Evolutionary conservation across 2,329 filamentous ascomycete species (phyloP).

Genomic region (Fusarium cicatricum): DNA sequence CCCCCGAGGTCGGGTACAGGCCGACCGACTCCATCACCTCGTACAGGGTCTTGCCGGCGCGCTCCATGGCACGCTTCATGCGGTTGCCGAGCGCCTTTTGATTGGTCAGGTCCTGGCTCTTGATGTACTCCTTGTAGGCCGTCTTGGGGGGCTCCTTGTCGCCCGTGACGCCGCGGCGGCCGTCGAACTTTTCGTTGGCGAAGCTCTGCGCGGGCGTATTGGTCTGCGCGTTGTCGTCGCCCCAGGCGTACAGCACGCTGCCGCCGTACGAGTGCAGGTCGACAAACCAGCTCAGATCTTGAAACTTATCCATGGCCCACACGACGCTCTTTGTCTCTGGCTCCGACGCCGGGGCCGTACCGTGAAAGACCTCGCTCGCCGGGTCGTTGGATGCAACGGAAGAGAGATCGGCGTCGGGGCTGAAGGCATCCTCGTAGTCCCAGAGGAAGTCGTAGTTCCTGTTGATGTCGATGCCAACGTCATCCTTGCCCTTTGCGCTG

Average conservation of each 20-base stretch:
- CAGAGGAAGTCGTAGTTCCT: constrained; percentile 67
- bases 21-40: constrained; percentile 49
- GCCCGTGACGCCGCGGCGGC: constrained; percentile 56
- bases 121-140: constrained; percentile 57
- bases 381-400: constrained; percentile 52
- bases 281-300: constrained; percentile 63
- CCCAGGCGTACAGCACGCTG: constrained; percentile 64
- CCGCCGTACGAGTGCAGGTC: constrained; percentile 65
- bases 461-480: constrained; percentile 61
- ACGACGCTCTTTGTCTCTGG: constrained; percentile 63
- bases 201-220: constrained; percentile 58
- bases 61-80: constrained; percentile 52
- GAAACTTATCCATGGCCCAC: constrained; percentile 59
- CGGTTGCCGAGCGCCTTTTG: constrained; percentile 45
- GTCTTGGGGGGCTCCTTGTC: constrained; percentile 44
- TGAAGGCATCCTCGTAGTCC: constrained; percentile 58
- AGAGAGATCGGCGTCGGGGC: constrained; percentile 46
- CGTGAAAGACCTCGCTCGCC: constrained; percentile 58
- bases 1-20: constrained; percentile 57
- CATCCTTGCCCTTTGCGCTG: constrained; percentile 44
- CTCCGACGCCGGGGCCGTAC: constrained; percentile 61
- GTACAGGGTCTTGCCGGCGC: constrained; percentile 50
- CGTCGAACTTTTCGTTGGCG: constrained; percentile 60
- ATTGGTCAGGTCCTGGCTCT: constrained; percentile 46
- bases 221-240: constrained; percentile 61